Conservation (phyloP, 371 early-diverging fungal genomes). For the Amoeboaphelidium occidentale region DNA sequence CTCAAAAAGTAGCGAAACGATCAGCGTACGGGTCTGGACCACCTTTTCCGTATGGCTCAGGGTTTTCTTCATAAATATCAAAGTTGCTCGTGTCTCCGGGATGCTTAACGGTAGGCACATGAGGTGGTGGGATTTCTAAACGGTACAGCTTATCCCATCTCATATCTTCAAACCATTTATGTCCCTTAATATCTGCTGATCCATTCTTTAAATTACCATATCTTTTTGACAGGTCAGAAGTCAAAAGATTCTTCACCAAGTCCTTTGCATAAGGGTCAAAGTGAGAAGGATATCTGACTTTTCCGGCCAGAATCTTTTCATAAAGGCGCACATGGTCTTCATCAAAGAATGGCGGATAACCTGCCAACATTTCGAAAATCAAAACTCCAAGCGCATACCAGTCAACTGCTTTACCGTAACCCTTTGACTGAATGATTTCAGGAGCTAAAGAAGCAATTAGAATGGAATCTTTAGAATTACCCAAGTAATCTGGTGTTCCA, state of each 20-base stretch:
- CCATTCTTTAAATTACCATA: conserved; percentile 2
- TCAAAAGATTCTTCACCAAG: neutral
- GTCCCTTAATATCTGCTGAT: conserved; percentile 5
- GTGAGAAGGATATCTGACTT: neutral
- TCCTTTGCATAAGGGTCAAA: neutral
- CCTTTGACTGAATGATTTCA: conserved; percentile 1
- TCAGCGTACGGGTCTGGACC: neutral
- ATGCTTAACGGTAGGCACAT: neutral
- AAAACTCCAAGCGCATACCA: conserved; percentile 17
- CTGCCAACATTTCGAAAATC: conserved; percentile 14
- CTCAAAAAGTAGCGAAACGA: neutral
- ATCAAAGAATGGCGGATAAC: conserved; percentile 4
- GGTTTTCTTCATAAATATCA: neutral
- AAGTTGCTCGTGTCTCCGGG: neutral
- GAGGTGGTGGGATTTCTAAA: neutral
- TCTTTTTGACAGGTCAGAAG: neutral
- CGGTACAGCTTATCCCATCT: neutral
- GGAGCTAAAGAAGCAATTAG: conserved; percentile 11
- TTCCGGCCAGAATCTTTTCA: conserved; percentile 1
- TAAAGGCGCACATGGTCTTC: neutral
- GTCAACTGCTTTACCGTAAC: conserved; percentile 7
- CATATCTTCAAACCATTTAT: conserved; percentile 9
- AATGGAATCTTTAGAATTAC: neutral
- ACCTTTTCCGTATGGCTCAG: neutral
- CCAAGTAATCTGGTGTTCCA: conserved; percentile 19